A percentile compares a stretch with the other conserved stretches of the same genome.
phyloP scores from a whole-genome alignment of 495 filamentous ascomycete species.

The Staphylotrichum tortipilum region DNA sequence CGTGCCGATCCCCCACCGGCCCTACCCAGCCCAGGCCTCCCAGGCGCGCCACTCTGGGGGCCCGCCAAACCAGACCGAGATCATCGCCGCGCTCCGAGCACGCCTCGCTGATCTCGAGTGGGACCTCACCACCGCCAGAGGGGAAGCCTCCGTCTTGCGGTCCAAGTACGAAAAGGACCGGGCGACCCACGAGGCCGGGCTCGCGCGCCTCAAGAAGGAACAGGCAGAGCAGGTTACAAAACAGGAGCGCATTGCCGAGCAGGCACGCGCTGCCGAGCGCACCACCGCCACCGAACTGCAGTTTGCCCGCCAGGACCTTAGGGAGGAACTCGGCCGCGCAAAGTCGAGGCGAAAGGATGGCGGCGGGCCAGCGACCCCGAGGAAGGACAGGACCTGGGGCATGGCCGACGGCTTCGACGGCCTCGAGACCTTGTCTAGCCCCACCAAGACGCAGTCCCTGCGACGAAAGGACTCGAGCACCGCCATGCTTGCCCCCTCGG shows the following conservation, averaged over 20 bases:
- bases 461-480: conserved; percentile 27
- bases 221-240: conserved; percentile 38
- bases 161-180: conserved; percentile 39
- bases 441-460: conserved; percentile 30
- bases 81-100: conserved; percentile 22
- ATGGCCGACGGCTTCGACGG: conserved; percentile 48
- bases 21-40: conserved; percentile 11
- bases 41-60: conserved; percentile 8
- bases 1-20: conserved; percentile 3
- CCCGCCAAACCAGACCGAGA: conserved; percentile 11
- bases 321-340: conserved; percentile 36
- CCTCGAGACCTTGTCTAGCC: conserved; percentile 39
- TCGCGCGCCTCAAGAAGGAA: conserved; percentile 36
- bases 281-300: conserved; percentile 42
- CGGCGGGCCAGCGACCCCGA: conserved; percentile 37
- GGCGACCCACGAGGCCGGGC: conserved; percentile 34
- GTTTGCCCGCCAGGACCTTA: conserved; percentile 44
- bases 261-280: conserved; percentile 37
- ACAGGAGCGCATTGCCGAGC: conserved; percentile 38
- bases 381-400: conserved; percentile 38
- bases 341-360: conserved; percentile 32
- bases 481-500: conserved; percentile 27
- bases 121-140: conserved; percentile 36
- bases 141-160: conserved; percentile 47
- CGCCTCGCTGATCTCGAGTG: conserved; percentile 32